Conservation (phyloP, 2,329 filamentous ascomycete species). For the Claviceps purpurea region DNA sequence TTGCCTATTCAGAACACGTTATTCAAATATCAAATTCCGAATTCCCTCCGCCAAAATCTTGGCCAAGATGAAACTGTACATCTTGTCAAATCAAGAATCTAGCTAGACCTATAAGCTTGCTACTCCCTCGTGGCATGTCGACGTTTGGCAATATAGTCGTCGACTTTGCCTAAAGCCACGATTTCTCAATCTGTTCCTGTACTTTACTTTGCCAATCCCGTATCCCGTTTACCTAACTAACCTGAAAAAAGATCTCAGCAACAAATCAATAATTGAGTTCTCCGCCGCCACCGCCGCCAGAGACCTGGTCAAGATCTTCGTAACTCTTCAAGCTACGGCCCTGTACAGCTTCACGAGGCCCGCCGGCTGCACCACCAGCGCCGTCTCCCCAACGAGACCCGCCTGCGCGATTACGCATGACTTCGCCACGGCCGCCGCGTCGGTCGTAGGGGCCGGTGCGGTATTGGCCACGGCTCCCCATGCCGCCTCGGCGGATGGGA, state of each 20-base stretch:
- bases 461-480: constrained; percentile 37
- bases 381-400: constrained; percentile 58
- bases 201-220: not conserved
- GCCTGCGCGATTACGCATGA: constrained; percentile 36
- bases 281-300: constrained; percentile 54
- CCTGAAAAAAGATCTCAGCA: not conserved
- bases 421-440: constrained; percentile 42
- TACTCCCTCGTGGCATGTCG: not conserved
- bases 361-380: constrained; percentile 63
- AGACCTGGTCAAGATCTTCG: constrained; percentile 85
- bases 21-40: not conserved
- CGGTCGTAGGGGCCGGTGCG: constrained; percentile 65
- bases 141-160: not conserved
- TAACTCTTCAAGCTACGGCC: constrained; percentile 92
- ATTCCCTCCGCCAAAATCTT: not conserved
- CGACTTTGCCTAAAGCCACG: not conserved
- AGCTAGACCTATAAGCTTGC: not conserved
- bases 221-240: constrained; percentile 17
- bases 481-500: constrained; percentile 54
- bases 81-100: not conserved
- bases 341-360: constrained; percentile 81
- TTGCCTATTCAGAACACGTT: not conserved
- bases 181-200: not conserved
- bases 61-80: not conserved
- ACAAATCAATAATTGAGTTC: constrained; percentile 70